Conservation (phyloP, 305 asterid genomes). For the Striga hermonthica region DNA sequence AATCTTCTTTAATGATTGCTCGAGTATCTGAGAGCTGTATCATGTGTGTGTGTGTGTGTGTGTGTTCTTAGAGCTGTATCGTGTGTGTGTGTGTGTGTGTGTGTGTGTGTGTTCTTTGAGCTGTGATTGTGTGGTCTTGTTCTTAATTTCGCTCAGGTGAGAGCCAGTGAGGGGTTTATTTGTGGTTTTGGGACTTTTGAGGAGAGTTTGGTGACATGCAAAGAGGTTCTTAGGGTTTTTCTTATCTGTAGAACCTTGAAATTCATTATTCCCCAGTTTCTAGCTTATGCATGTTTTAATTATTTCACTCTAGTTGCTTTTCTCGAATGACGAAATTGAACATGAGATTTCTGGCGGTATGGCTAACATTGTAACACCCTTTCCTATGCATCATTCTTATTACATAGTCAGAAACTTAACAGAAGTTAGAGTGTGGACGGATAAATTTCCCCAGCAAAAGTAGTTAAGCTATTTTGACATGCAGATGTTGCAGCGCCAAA, state of each 20-base stretch:
- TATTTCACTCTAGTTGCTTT: slow-evolving; percentile 27
- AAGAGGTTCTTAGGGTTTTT: slow-evolving; percentile 32
- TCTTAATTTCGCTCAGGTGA: slow-evolving; percentile 36
- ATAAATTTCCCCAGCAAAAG: slow-evolving; percentile 25
- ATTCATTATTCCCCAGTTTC: slow-evolving; percentile 37
- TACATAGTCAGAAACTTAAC: no score
- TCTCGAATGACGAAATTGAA: slow-evolving; percentile 25
- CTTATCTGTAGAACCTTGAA: slow-evolving; percentile 29
- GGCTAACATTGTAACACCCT: slow-evolving; percentile 28
- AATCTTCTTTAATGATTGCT: slow-evolving; percentile 23
- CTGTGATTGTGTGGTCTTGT: slow-evolving; percentile 30
- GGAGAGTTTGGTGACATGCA: slow-evolving; percentile 50
- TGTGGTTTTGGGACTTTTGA: slow-evolving; percentile 27
- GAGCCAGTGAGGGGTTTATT: slow-evolving; percentile 28
- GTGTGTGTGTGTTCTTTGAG: slow-evolving; percentile 34
- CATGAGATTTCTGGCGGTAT: slow-evolving; percentile 23
- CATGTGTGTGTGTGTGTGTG: no score
- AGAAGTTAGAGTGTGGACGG: background rate
- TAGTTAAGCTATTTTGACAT: slow-evolving; percentile 24
- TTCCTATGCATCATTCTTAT: no score
- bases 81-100: no score
- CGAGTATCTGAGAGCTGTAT: slow-evolving; percentile 33
- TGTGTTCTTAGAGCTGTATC: slow-evolving; percentile 35
- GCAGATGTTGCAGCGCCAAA: slow-evolving; percentile 66
- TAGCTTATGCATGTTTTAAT: slow-evolving; percentile 42